phyloP scores from a whole-genome alignment of 768 basidiomycete species.

The Suillus subaureus region DNA sequence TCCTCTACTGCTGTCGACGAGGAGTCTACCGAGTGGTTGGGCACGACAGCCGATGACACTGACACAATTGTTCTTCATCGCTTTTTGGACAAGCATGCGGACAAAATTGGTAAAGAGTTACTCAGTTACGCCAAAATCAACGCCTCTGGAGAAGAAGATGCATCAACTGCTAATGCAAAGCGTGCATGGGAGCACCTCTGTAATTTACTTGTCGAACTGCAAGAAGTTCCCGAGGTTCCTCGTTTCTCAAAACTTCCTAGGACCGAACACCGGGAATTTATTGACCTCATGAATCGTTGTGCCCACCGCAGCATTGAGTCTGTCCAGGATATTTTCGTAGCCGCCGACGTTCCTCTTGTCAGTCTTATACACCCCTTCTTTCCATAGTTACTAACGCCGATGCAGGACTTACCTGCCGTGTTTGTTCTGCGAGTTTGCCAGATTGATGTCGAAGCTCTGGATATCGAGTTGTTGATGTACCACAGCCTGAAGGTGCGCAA shows the following conservation, averaged over 20 bases:
- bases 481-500: slow-evolving; percentile 70
- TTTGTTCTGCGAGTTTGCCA: slow-evolving; percentile 69
- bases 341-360: slow-evolving; percentile 51
- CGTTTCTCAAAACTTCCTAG: slow-evolving; percentile 51
- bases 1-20: slow-evolving; percentile 51
- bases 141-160: slow-evolving; percentile 54
- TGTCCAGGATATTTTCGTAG: slow-evolving; percentile 68
- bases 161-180: slow-evolving; percentile 64
- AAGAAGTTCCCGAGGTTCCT: slow-evolving; percentile 68
- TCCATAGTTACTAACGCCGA: not conserved
- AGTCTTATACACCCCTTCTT: slow-evolving; percentile 13
- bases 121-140: slow-evolving; percentile 61
- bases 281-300: slow-evolving; percentile 67
- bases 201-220: slow-evolving; percentile 76
- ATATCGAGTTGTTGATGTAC: slow-evolving; percentile 77
- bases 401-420: slow-evolving; percentile 45
- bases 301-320: slow-evolving; percentile 59
- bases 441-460: slow-evolving; percentile 78
- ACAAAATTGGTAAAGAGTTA: slow-evolving; percentile 86
- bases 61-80: slow-evolving; percentile 83
- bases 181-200: slow-evolving; percentile 86
- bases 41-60: slow-evolving; percentile 81
- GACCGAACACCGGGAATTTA: slow-evolving; percentile 61
- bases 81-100: slow-evolving; percentile 82
- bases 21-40: slow-evolving; percentile 69